Base-by-base conservation (phyloP, 495 filamentous ascomycete genomes). In the Rostrohypoxylon terebratum region DNA sequence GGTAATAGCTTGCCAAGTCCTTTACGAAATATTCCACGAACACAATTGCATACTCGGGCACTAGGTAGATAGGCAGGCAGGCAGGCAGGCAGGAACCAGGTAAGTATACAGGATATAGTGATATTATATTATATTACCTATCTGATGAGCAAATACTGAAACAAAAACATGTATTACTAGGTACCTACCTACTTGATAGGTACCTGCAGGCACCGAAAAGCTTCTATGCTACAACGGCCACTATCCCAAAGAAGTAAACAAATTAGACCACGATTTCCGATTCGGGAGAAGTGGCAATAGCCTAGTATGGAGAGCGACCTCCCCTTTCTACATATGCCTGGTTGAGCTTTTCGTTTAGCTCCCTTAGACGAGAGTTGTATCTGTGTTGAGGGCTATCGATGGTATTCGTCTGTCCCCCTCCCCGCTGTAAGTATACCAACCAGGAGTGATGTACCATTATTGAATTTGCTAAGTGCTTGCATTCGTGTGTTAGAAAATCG, bases 341-440 rank as follows among this genome's bases (percentile, higher is more conserved):
- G 7, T 65, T 14, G 0, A 66, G 38, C n/a, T 28, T 59, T 31
- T 51, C 20, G 33, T 66, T 59, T 6, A 66, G n/a, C 11, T 3
- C 11, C 31, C 20, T 59, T 18, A 66, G 31, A 9, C 31, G 40
- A 16, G 14, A 7, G 4, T 9, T 51, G 13, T 66, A 51, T 10
- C 4, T 50, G 7, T 51, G 20, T 23, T 66, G 54, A 5, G 38
- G 16, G 28, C 4, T 11, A 21, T 28, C 3, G 45, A 63, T 13
- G 10, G 11, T 4, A 10, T 16, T 4, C 23, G 14, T 20, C 20
- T 44, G 34, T 1, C 20, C 2, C 33, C 13, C 1, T 60, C 8
- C 2, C 23, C 47, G 58, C 23, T 60, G 40, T 14, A 45, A 5
- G 13, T 68, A 18, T 20, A 42, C 4, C 13, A 68, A 9, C 64